Conservation (phyloP, 1,284 basidiomycete species). For the Irpex rosettiformis region DNA sequence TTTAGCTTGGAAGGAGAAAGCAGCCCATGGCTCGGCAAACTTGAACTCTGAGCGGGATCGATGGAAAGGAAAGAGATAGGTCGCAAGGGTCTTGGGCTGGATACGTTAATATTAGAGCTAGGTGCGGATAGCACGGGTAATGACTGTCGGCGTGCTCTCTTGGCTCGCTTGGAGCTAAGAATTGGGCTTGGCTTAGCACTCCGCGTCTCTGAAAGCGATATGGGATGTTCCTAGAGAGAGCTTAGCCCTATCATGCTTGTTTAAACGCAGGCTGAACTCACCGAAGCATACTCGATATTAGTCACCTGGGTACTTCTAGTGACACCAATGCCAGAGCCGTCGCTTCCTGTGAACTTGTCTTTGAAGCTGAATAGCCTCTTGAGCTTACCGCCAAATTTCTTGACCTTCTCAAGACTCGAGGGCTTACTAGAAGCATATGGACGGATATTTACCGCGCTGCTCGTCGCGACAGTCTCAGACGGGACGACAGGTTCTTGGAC, state of each 20-base stretch:
- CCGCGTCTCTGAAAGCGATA: slow-evolving; percentile 19
- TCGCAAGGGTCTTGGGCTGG: slow-evolving; percentile 11
- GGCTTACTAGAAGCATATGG: slow-evolving; percentile 8
- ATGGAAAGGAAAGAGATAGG: slow-evolving; percentile 16
- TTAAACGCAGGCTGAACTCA: slow-evolving; percentile 14
- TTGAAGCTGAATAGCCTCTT: slow-evolving; percentile 27
- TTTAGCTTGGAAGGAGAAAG: not conserved
- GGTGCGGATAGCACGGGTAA: slow-evolving; percentile 9
- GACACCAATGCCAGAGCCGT: slow-evolving; percentile 16
- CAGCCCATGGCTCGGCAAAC: not conserved
- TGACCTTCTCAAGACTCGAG: slow-evolving; percentile 18
- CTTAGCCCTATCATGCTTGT: not conserved
- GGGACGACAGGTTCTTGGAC: slow-evolving; percentile 5
- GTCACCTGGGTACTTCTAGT: slow-evolving; percentile 25
- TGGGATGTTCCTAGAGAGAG: slow-evolving; percentile 25
- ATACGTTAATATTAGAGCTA: slow-evolving; percentile 4
- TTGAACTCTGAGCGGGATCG: slow-evolving; percentile 3
- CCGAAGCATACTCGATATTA: slow-evolving; percentile 26
- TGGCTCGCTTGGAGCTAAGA: slow-evolving; percentile 10
- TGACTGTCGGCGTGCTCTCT: slow-evolving; percentile 15
- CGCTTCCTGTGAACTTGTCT: slow-evolving; percentile 5
- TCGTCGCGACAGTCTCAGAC: not conserved
- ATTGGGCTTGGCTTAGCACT: slow-evolving; percentile 6
- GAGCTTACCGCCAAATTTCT: slow-evolving; percentile 27
- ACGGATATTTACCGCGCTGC: not conserved